Conservation (phyloP, 1,139 yeast species). For the Candida buenavistaensis region DNA sequence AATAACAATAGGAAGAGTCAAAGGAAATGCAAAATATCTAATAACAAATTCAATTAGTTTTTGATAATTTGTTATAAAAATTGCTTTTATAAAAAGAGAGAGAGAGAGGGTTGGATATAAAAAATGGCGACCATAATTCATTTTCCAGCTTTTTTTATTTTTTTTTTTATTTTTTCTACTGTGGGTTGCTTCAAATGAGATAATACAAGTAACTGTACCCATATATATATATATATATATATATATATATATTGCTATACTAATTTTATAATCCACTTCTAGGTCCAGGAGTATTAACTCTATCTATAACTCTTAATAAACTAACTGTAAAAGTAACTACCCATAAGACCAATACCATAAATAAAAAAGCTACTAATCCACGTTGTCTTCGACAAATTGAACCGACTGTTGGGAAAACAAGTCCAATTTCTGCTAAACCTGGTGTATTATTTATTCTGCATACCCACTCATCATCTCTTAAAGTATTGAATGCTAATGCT, state of each 20-base stretch:
- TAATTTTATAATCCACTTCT: slow-evolving; percentile 4
- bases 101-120: too few relatives aligned
- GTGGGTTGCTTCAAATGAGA: too few relatives aligned
- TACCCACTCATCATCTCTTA: slow-evolving; percentile 82
- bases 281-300: slow-evolving; percentile 15
- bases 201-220: too few relatives aligned
- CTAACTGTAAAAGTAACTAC: slow-evolving; percentile 82
- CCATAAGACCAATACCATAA: slow-evolving; percentile 78
- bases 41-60: neutral
- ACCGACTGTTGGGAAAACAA: slow-evolving; percentile 31
- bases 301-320: slow-evolving; percentile 78
- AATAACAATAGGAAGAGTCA: neutral
- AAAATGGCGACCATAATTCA: too few relatives aligned
- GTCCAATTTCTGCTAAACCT: slow-evolving; percentile 20
- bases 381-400: slow-evolving; percentile 77
- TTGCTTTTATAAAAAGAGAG: too few relatives aligned
- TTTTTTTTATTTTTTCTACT: neutral
- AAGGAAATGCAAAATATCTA: neutral
- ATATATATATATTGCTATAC: too few relatives aligned
- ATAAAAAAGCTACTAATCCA: slow-evolving; percentile 75
- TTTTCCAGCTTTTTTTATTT: neutral
- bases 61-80: neutral
- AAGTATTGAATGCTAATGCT: slow-evolving; percentile 80
- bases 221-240: too few relatives aligned
- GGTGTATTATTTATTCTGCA: slow-evolving; percentile 43